Conservation (phyloP, 345 rosid species). For the Eucalyptus caleyi region DNA sequence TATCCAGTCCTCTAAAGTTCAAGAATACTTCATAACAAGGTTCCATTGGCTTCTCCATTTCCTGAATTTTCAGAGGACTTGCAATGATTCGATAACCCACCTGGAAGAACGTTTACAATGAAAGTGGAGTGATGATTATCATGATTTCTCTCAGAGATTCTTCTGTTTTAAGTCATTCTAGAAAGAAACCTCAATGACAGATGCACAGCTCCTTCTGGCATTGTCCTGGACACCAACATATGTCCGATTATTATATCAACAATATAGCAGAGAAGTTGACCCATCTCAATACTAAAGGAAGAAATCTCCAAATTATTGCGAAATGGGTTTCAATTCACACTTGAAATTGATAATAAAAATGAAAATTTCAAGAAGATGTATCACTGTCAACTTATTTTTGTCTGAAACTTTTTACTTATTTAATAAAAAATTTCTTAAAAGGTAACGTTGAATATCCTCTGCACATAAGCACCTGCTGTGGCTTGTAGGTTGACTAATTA, state of each 20-base stretch:
- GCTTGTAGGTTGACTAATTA: background rate
- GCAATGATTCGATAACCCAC: rapidly evolving
- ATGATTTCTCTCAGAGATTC: no score
- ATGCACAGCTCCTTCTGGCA: background rate
- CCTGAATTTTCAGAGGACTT: no score
- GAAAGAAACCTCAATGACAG: background rate
- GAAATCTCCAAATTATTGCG: background rate
- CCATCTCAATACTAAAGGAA: background rate
- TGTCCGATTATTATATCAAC: no score
- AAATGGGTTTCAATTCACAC: background rate
- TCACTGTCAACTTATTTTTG: no score
- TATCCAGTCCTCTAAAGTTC: background rate
- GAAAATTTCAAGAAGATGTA: no score
- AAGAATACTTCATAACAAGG: background rate
- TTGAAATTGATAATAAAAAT: no score
- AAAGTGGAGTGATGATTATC: no score
- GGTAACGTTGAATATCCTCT: background rate
- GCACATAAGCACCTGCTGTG: background rate
- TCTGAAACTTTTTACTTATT: no score
- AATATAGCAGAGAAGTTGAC: background rate
- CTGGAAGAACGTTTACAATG: no score
- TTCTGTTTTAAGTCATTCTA: background rate
- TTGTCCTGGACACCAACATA: rapidly evolving
- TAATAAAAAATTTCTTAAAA: rapidly evolving
- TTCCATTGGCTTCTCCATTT: background rate